Evolutionary conservation across 805 yeast genomes (phyloP), one percentile per base, ranked within the genome.

Genomic region (Komagataella kurtzmanii): DNA sequence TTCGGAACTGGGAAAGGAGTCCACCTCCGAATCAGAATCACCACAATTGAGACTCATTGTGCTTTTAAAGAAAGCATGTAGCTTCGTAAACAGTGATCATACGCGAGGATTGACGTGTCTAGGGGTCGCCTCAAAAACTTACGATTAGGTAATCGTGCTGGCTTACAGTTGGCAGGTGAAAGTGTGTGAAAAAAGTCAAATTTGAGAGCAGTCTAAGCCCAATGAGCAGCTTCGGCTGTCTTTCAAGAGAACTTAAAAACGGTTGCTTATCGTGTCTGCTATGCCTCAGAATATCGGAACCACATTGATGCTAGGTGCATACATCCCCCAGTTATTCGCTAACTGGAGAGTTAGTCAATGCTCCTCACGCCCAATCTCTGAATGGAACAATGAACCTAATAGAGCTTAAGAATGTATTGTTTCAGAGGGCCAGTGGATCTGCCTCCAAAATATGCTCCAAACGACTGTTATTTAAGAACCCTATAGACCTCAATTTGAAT

Each of bases 401-500:
- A 2, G 40, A 30, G 14, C 40, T 30, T 10, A 10, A 30, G 14
- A 10, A 30, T 30, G 40, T 30, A 10, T 5, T 30, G 40, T 30
- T 30, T 30, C 10, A 30, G 2, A 30, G 4, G 3, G 40, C 5
- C 40, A 30, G 3, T 30, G 40, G n/a, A 8, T 8, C 40, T 10
- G 40, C n/a, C 40, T 30, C 40, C 10, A 10, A 30, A 8, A 2
- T 30, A 30, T 7, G 14, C 40, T 10, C 40, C 40, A 30, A 30
- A 30, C 6, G 14, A 10, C 10, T 30, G 4, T 52, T 77, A 1
- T 76, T 78, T 57, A 53, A 58, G 17, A 58, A 63, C 2, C 79
- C 79, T 2, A 49, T 76, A 3, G 59, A 67, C 3, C 66, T 81
- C 46, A 57, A 65, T 1, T 65, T 81, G 23, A 51, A 58, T 1